These are phyloP conservation scores for Venturia aucupariae DNA, from an alignment of 2,329 filamentous ascomycete genomes.

Conservation along the genomic window DNA sequence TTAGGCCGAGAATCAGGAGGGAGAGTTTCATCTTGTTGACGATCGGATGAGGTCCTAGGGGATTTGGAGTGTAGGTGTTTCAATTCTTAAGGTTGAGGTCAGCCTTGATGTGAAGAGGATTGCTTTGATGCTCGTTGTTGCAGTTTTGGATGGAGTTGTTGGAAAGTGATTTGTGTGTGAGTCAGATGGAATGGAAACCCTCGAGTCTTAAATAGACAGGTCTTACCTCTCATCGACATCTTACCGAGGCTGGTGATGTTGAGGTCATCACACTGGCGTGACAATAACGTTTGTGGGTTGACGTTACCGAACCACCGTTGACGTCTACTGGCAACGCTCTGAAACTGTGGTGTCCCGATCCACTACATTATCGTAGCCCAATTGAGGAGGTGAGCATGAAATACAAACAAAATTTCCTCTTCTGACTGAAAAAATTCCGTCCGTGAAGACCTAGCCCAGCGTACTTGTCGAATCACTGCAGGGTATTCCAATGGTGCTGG, in stretches of 20 bases:
- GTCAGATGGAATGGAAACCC: background rate
- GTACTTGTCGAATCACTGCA: background rate
- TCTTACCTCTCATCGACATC: background rate
- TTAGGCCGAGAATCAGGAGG: background rate
- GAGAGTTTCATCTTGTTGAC: background rate
- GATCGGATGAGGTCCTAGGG: background rate
- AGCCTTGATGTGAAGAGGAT: background rate
- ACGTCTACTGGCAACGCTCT: background rate
- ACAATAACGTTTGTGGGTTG: background rate
- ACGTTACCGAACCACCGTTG: background rate
- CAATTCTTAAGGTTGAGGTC: background rate
- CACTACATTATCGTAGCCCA: background rate
- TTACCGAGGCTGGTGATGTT: background rate
- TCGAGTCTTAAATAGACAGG: background rate
- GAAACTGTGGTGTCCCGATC: background rate
- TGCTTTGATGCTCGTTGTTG: background rate
- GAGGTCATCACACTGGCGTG: background rate
- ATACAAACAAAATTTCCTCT: background rate
- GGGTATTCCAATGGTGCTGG: background rate
- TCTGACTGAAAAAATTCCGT: background rate
- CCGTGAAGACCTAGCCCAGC: background rate
- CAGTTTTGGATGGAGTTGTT: background rate
- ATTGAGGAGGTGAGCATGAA: background rate
- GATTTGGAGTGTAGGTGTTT: background rate
- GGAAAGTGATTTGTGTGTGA: background rate